Conservation (phyloP, 768 basidiomycete genomes). For the Nidularia sp. region DNA sequence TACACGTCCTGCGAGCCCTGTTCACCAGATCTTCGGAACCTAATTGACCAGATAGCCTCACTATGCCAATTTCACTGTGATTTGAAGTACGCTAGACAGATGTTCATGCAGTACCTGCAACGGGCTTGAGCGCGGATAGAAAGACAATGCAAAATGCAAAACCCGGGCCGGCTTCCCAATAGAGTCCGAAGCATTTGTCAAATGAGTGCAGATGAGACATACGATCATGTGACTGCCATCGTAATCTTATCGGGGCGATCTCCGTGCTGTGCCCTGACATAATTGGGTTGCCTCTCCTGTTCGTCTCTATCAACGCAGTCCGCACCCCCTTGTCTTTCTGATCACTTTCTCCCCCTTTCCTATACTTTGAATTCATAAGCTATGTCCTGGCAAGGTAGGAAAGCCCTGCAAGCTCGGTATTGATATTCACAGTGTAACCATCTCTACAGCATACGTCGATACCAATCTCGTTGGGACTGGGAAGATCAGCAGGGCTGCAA, state of each 20-base stretch:
- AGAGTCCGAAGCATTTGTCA: no score
- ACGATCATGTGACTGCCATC: no score
- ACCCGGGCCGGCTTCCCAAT: no score
- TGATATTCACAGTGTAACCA: constrained; percentile 1
- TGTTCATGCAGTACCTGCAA: no score
- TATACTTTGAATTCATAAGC: not conserved
- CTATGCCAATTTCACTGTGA: no score
- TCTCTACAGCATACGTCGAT: constrained; percentile 73
- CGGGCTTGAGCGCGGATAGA: no score
- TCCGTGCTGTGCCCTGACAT: constrained; percentile 1
- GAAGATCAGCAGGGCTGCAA: constrained; percentile 74
- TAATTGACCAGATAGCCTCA: no score
- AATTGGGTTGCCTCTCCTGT: constrained; percentile 1
- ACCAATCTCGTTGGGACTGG: constrained; percentile 70
- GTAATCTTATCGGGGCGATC: constrained; percentile 1
- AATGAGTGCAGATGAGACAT: no score
- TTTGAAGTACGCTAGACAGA: no score
- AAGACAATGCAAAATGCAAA: no score
- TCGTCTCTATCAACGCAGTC: constrained; percentile 1
- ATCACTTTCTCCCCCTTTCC: not conserved
- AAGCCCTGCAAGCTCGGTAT: not conserved
- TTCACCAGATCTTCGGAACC: no score
- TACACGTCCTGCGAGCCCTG: no score
- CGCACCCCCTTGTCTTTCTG: not conserved
- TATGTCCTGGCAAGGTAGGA: constrained; percentile 74